A percentile compares a stretch with the other conserved stretches of the same genome.
These are phyloP conservation scores for Ammopiptanthus mongolicus DNA, from an alignment of 306 rosid species.

Conservation along the genomic window DNA sequence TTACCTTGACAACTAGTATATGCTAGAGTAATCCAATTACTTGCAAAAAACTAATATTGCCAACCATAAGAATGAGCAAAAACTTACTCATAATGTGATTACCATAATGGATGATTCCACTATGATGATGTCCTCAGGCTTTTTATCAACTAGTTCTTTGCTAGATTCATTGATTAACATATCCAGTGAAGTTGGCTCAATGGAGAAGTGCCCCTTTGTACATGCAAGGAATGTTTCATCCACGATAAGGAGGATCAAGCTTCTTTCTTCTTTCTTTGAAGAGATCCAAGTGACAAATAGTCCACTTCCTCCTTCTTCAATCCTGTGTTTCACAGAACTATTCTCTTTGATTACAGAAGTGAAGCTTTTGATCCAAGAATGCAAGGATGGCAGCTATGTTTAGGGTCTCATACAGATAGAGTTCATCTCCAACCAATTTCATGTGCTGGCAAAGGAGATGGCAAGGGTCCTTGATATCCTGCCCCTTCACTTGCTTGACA, in stretches of 20 bases:
- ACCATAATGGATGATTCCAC: slow-evolving; percentile 48
- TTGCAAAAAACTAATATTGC: slow-evolving; percentile 13
- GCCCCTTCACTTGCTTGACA: slow-evolving; percentile 64
- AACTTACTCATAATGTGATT: slow-evolving; percentile 36
- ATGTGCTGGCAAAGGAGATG: slow-evolving; percentile 69
- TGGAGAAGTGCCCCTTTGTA: slow-evolving; percentile 51
- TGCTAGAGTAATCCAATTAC: background rate
- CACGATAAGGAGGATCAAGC: slow-evolving; percentile 78
- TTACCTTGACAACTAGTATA: slow-evolving; percentile 19
- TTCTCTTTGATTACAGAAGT: slow-evolving; percentile 67
- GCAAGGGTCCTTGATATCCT: slow-evolving; percentile 85
- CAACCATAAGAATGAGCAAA: slow-evolving; percentile 30
- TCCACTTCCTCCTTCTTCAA: slow-evolving; percentile 72
- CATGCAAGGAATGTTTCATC: slow-evolving; percentile 57
- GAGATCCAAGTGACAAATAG: slow-evolving; percentile 61
- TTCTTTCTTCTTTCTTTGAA: slow-evolving; percentile 77
- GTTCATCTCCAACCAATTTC: slow-evolving; percentile 56
- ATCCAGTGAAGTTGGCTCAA: slow-evolving; percentile 56
- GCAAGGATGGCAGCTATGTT: slow-evolving; percentile 65
- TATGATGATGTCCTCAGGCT: slow-evolving; percentile 40
- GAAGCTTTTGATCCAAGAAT: slow-evolving; percentile 60
- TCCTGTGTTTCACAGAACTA: slow-evolving; percentile 80
- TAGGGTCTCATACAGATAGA: slow-evolving; percentile 72
- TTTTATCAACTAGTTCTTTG: slow-evolving; percentile 66
- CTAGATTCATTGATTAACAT: slow-evolving; percentile 61